Base-by-base conservation (phyloP, 2,329 filamentous ascomycete genomes). In the Fusarium algeriense region DNA sequence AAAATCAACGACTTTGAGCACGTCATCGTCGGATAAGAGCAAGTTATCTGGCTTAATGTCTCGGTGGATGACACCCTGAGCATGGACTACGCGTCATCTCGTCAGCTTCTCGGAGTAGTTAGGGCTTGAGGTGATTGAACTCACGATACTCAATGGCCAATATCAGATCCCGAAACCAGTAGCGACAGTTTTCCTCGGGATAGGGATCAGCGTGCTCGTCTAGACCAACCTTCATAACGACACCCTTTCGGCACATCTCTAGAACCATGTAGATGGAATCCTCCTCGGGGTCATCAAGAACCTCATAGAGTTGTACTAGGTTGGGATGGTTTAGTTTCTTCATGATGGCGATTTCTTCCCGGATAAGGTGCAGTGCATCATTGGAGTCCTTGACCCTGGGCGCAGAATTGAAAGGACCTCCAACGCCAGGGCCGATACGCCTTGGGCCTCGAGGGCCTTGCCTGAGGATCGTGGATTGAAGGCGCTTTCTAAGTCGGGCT, bases 31-130 rank as follows among this genome's bases (percentile, higher is more conserved):
- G 1, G 94, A 97, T 41, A 99, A 85, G 11, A 99, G 87, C 57
- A 97, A 91, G 75, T 99, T 99, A 80, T 98, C 96, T 0, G 96
- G 96, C 81, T 99, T 99, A 83, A 99, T 98, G 77, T 99, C 96
- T 57, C 96, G 90, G 80, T 99, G 96, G 19, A 98, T 93, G 73
- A 98, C 93, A 11, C 95, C 95, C 81, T 98, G 96, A 1, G 93
- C 92, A 82, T 99, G 96, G 48, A 99, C 91, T 93, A 45, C 17
- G 12, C 46, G 20, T 20, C 32, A 26, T 50, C 23, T 38, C 11
- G 60, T 67, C 28, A 69, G 59, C 34, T 30, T n/a, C 14, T 17
- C 20, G 12, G 37, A 13, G 20, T 12, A 17, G 23, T 19, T 23
- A n/a, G 37, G 30, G 20, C 26, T 32, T 15, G 5, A 20, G 10